Percentiles rank a stretch among this genome's conserved stretches.
phyloP scores from a whole-genome alignment of 176 grass and related monocot species.

The Zea luxurians region DNA sequence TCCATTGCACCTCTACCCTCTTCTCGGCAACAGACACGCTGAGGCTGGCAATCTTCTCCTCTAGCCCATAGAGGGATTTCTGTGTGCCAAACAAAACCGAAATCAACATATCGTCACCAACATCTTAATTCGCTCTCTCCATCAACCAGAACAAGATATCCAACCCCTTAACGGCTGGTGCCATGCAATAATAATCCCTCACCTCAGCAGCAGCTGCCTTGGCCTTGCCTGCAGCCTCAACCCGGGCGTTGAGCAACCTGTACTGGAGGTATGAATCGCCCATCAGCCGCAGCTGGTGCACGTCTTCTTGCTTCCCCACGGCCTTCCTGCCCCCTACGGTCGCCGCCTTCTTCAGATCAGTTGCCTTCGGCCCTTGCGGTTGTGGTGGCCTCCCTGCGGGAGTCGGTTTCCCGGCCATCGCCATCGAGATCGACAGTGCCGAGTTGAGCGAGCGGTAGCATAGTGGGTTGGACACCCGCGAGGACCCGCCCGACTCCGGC shows the following conservation, averaged over 20 bases:
- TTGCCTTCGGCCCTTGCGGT: conserved; percentile 43
- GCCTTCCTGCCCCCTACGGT: conserved; percentile 45
- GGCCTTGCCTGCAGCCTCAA: conserved; percentile 40
- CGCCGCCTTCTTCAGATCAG: conserved; percentile 50
- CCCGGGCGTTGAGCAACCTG: conserved; percentile 64
- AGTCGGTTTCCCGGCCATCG: conserved; percentile 26
- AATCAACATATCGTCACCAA: neutral
- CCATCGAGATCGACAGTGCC: conserved; percentile 48
- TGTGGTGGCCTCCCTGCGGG: conserved; percentile 59
- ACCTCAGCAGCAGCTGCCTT: conserved; percentile 57
- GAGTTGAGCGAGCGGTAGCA: conserved; percentile 77
- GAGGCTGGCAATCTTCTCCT: conserved; percentile 23
- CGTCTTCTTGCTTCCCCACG: conserved; percentile 58
- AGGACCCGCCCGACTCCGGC: conserved; percentile 49
- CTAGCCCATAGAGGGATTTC: conserved; percentile 65
- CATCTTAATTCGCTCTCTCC: neutral
- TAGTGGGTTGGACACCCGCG: conserved; percentile 55
- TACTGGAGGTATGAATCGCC: conserved; percentile 64
- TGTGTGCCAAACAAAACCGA: conserved; percentile 22
- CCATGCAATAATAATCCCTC: neutral
- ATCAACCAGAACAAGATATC: neutral
- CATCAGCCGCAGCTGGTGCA: conserved; percentile 66
- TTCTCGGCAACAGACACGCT: conserved; percentile 54
- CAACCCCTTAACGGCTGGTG: neutral
- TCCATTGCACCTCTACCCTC: conserved; percentile 45